Percentiles rank a stretch among this genome's conserved stretches.
phyloP scores from a whole-genome alignment of 768 basidiomycete species.

The Psilocybe sp. region DNA sequence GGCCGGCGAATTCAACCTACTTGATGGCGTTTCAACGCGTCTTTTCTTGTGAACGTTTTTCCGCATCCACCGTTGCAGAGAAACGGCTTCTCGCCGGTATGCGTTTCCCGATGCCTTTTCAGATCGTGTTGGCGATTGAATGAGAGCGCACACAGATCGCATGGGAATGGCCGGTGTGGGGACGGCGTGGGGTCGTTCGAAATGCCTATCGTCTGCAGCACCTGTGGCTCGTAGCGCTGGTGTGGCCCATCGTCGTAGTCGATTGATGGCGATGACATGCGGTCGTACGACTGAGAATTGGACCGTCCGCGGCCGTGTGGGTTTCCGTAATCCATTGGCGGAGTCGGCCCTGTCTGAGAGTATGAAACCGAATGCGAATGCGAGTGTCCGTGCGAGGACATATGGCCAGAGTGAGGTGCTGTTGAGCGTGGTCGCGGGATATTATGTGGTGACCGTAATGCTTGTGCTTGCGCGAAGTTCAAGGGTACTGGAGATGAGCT shows the following conservation, averaged over 20 bases:
- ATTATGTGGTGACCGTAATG: slow-evolving; percentile 18
- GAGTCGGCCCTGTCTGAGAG: slow-evolving; percentile 31
- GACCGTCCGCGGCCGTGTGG: slow-evolving; percentile 36
- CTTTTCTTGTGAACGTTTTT: slow-evolving; percentile 85
- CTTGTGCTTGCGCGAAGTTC: slow-evolving; percentile 18
- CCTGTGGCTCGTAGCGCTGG: slow-evolving; percentile 33
- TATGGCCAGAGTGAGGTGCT: slow-evolving; percentile 22
- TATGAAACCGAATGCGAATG: slow-evolving; percentile 32
- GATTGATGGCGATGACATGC: slow-evolving; percentile 15
- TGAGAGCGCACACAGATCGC: slow-evolving; percentile 73
- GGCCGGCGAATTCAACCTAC: slow-evolving; percentile 32
- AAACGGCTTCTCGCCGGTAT: slow-evolving; percentile 84
- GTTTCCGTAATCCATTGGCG: slow-evolving; percentile 25
- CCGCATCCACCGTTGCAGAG: slow-evolving; percentile 81
- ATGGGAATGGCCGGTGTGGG: slow-evolving; percentile 61
- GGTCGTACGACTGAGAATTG: slow-evolving; percentile 36
- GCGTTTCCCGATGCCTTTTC: slow-evolving; percentile 81
- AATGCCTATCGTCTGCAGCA: slow-evolving; percentile 31
- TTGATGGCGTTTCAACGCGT: slow-evolving; percentile 85
- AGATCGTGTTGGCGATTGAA: slow-evolving; percentile 87
- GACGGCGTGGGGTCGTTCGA: slow-evolving; percentile 55
- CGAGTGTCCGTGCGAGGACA: slow-evolving; percentile 25
- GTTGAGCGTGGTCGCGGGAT: slow-evolving; percentile 29
- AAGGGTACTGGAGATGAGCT: slow-evolving; percentile 14
- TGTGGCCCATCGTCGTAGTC: slow-evolving; percentile 16